Evolutionary conservation across 1,139 yeast genomes (phyloP).

Genomic region (Spathaspora sp.): DNA sequence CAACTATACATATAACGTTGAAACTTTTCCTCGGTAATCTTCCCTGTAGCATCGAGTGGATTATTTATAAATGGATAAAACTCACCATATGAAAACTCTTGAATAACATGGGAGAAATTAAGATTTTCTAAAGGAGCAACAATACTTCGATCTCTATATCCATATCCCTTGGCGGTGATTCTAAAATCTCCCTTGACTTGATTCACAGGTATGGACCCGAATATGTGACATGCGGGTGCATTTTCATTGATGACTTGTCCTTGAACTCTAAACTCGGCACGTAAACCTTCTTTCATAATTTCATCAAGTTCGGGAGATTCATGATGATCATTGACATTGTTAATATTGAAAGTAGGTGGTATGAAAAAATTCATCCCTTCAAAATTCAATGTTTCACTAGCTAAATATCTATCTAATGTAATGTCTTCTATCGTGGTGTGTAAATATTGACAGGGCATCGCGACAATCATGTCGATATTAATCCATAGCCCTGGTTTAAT

Average conservation of each 20-base stretch:
- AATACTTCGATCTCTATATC: slow-evolving; percentile 47
- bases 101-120: slow-evolving; percentile 81
- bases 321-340: slow-evolving; percentile 47
- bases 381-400: slow-evolving; percentile 69
- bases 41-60: slow-evolving; percentile 78
- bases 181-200: slow-evolving; percentile 85
- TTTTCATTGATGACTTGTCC: slow-evolving; percentile 46
- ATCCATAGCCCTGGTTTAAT: slow-evolving; percentile 61
- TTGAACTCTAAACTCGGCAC: slow-evolving; percentile 55
- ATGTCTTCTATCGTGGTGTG: slow-evolving; percentile 77
- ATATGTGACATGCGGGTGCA: slow-evolving; percentile 83
- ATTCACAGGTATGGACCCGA: slow-evolving; percentile 83
- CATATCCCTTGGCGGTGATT: slow-evolving; percentile 75
- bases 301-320: slow-evolving; percentile 67
- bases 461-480: slow-evolving; percentile 77
- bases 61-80: slow-evolving; percentile 84
- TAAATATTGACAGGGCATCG: slow-evolving; percentile 78
- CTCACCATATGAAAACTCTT: slow-evolving; percentile 88
- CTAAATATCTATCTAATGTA: slow-evolving; percentile 75
- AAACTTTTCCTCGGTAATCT: slow-evolving; percentile 44
- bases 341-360: slow-evolving; percentile 46
- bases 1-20: slow-evolving; percentile 63
- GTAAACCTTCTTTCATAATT: slow-evolving; percentile 60
- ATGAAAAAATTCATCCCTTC: slow-evolving; percentile 59
- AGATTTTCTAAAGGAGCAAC: slow-evolving; percentile 48